A percentile compares a stretch with the other conserved stretches of the same genome.
phyloP scores from a whole-genome alignment of 2,329 filamentous ascomycete genomes.

The Rutstroemia sp. region DNA sequence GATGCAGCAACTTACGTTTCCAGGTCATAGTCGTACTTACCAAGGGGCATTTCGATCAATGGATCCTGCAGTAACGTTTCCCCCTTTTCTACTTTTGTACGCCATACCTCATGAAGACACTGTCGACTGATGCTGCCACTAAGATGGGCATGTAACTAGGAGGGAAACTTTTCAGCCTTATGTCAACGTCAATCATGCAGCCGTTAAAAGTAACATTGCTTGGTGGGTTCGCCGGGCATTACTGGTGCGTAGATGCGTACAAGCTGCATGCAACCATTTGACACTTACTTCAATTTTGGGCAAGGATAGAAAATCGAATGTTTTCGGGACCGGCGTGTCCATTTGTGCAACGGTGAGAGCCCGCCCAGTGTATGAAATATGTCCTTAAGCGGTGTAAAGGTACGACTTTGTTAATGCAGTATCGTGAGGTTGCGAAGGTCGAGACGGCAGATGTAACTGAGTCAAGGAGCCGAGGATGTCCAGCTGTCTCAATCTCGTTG shows the following conservation, averaged over 20 bases:
- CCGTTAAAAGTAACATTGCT: background rate
- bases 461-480: no score
- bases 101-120: constrained; percentile 70
- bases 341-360: background rate
- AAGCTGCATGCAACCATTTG: constrained; percentile 12
- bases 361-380: no score
- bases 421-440: no score
- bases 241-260: background rate
- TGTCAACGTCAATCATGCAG: constrained; percentile 9
- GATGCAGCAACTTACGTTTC: constrained; percentile 46
- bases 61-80: constrained; percentile 58
- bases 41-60: constrained; percentile 57
- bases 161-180: constrained; percentile 14
- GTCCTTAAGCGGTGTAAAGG: no score
- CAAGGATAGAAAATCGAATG: constrained; percentile 35
- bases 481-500: background rate
- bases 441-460: no score
- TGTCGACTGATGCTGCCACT: constrained; percentile 69
- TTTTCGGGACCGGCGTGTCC: background rate
- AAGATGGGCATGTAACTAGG: constrained; percentile 71
- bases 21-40: constrained; percentile 65
- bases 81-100: constrained; percentile 43
- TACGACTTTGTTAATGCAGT: no score
- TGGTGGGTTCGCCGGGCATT: background rate
- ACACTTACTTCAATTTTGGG: constrained; percentile 47